phyloP scores from a whole-genome alignment of 257 asterid genomes.

The Cruciata laevipes region DNA sequence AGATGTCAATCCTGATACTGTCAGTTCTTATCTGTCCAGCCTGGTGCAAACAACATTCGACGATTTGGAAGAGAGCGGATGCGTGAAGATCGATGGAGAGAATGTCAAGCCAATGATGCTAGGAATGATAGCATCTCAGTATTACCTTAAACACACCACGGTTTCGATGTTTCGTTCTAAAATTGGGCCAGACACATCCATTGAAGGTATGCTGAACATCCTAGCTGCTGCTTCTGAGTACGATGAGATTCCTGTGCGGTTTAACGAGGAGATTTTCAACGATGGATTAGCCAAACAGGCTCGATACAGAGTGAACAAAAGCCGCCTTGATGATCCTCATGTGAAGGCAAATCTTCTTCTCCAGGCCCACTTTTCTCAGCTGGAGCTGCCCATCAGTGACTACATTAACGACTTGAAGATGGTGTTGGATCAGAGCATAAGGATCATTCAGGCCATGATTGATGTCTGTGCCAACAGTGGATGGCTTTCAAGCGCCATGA shows the following conservation, averaged over 20 bases:
- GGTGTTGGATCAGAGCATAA: slow-evolving; percentile 92
- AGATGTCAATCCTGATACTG: slow-evolving; percentile 62
- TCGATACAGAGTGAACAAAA: slow-evolving; percentile 61
- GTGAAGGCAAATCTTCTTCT: slow-evolving; percentile 91
- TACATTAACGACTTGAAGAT: slow-evolving; percentile 84
- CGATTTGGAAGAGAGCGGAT: slow-evolving; percentile 96
- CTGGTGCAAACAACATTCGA: slow-evolving; percentile 70
- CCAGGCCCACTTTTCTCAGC: slow-evolving; percentile 93
- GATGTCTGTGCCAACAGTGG: slow-evolving; percentile 97
- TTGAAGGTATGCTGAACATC: slow-evolving; percentile 80
- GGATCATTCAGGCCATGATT: slow-evolving; percentile 95
- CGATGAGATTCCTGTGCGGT: slow-evolving; percentile 94
- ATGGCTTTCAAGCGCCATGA: slow-evolving; percentile 84
- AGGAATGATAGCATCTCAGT: slow-evolving; percentile 93
- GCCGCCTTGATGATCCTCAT: slow-evolving; percentile 92
- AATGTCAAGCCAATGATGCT: slow-evolving; percentile 81
- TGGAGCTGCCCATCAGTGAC: slow-evolving; percentile 81
- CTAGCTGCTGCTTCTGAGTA: slow-evolving; percentile 86
- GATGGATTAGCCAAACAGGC: slow-evolving; percentile 64
- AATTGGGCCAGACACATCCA: slow-evolving; percentile 79
- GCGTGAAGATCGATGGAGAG: slow-evolving; percentile 75
- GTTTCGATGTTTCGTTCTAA: slow-evolving; percentile 94
- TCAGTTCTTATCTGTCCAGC: slow-evolving; percentile 93
- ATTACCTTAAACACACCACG: slow-evolving; percentile 86
- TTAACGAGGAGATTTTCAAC: slow-evolving; percentile 83